A percentile compares a stretch with the other conserved stretches of the same genome.
phyloP scores from a whole-genome alignment of 2,329 filamentous ascomycete genomes.

The Penicillium paneum region DNA sequence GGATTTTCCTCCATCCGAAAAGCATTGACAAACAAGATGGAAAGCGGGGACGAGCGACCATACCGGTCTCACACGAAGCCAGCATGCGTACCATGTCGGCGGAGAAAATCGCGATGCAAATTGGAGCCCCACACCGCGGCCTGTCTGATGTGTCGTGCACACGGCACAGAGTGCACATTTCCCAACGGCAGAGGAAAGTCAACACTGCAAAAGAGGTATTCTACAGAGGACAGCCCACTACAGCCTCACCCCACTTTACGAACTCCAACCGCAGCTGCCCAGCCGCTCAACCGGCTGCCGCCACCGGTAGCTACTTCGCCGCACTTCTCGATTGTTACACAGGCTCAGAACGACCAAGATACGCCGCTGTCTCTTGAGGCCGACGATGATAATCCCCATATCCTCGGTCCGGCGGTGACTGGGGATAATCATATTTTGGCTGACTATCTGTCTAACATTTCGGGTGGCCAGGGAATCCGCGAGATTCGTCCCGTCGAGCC shows the following conservation, averaged over 20 bases:
- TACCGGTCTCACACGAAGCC: slow-evolving; percentile 18
- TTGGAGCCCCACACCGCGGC: not conserved
- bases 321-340: not conserved
- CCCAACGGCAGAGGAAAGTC: not conserved
- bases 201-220: not conserved
- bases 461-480: slow-evolving; percentile 15
- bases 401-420: slow-evolving; percentile 12
- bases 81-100: slow-evolving; percentile 14
- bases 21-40: not conserved
- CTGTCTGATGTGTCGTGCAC: slow-evolving; percentile 18
- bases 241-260: not conserved
- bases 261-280: not conserved
- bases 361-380: slow-evolving; percentile 7
- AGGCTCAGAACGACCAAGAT: not conserved
- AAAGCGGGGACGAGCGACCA: slow-evolving; percentile 10
- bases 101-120: slow-evolving; percentile 19
- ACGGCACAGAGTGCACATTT: slow-evolving; percentile 17
- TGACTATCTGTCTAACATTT: slow-evolving; percentile 47
- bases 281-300: not conserved
- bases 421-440: slow-evolving; percentile 53
- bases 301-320: not conserved
- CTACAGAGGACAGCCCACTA: not conserved
- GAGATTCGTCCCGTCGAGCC: slow-evolving; percentile 20
- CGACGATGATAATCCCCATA: slow-evolving; percentile 17
- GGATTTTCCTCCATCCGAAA: not conserved